A percentile compares a stretch with the other conserved stretches of the same genome.
phyloP scores from a whole-genome alignment of 2,329 filamentous ascomycete species.

The Botrytis galanthina region DNA sequence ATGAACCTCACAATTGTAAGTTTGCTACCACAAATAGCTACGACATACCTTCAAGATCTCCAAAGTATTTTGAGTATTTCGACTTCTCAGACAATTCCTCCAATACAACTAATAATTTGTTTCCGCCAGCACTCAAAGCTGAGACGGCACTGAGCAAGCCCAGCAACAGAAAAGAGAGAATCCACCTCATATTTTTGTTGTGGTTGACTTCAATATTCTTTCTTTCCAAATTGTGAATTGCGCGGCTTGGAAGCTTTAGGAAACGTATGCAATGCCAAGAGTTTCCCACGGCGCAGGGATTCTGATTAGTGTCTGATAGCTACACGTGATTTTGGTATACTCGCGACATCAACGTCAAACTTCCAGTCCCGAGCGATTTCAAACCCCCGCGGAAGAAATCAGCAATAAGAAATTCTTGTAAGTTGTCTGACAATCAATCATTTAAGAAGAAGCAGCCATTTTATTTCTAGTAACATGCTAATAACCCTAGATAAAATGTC shows the following conservation, averaged over 20 bases:
- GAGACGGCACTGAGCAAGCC: constrained; percentile 64
- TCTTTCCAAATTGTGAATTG: constrained; percentile 21
- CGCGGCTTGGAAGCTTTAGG: constrained; percentile 38
- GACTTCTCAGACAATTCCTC: constrained; percentile 80
- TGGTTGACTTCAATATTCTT: constrained; percentile 26
- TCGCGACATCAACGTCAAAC: constrained; percentile 25
- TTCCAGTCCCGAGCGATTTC: constrained; percentile 11
- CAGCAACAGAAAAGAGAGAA: constrained; percentile 67
- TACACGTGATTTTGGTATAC: constrained; percentile 26
- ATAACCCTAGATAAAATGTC: constrained; percentile 53
- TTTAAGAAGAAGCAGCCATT: not conserved
- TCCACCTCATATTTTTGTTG: constrained; percentile 63
- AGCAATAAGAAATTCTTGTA: constrained; percentile 5
- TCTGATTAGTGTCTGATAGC: constrained; percentile 18
- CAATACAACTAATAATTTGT: constrained; percentile 78
- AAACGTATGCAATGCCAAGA: constrained; percentile 41
- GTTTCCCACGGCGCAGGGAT: constrained; percentile 22
- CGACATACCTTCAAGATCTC: constrained; percentile 65
- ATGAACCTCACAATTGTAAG: constrained; percentile 5
- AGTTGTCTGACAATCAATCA: not conserved
- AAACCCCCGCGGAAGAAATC: constrained; percentile 1
- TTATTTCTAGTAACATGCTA: constrained; percentile 15
- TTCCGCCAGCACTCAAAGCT: constrained; percentile 76
- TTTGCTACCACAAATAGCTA: constrained; percentile 23
- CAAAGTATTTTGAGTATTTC: constrained; percentile 78